Evolutionary conservation across 768 basidiomycete species (phyloP).

Genomic region (Mycena galericulata): DNA sequence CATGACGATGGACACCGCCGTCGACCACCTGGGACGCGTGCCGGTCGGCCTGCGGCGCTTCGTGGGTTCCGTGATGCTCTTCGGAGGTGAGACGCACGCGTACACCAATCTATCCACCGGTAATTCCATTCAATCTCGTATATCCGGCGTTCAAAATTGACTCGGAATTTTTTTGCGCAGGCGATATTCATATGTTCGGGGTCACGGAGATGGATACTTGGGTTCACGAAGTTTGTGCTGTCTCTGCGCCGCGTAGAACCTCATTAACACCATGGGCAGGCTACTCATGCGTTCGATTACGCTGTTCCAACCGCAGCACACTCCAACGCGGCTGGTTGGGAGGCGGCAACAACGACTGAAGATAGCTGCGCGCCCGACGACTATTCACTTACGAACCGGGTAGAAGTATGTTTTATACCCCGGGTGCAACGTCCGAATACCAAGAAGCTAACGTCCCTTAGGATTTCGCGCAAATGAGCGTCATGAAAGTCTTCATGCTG

Average conservation of each 20-base stretch:
- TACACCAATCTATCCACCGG: constrained; percentile 14
- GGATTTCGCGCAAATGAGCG: constrained; percentile 27
- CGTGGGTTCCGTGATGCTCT: constrained; percentile 4
- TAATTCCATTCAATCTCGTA: too few species aligned
- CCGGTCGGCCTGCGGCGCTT: constrained; percentile 24
- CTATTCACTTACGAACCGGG: constrained; percentile 11
- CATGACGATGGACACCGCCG: constrained; percentile 10
- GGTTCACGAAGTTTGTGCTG: constrained; percentile 15
- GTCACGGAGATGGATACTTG: constrained; percentile 10
- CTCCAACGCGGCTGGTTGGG: constrained; percentile 6
- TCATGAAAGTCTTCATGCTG: constrained; percentile 16
- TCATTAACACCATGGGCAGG: neutral
- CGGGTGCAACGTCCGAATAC: neutral
- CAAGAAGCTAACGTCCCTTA: neutral
- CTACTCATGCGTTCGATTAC: constrained; percentile 11
- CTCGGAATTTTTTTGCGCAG: too few species aligned
- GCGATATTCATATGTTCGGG: constrained; percentile 22
- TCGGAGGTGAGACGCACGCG: constrained; percentile 3
- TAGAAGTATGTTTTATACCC: constrained; percentile 1
- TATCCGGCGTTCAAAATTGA: too few species aligned
- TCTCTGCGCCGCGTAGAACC: neutral
- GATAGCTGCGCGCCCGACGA: constrained; percentile 18
- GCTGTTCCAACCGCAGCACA: neutral
- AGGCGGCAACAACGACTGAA: neutral
- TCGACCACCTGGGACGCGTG: constrained; percentile 26